Evolutionary conservation across 495 filamentous ascomycete genomes (phyloP).

Genomic region (Penicillium angulare): DNA sequence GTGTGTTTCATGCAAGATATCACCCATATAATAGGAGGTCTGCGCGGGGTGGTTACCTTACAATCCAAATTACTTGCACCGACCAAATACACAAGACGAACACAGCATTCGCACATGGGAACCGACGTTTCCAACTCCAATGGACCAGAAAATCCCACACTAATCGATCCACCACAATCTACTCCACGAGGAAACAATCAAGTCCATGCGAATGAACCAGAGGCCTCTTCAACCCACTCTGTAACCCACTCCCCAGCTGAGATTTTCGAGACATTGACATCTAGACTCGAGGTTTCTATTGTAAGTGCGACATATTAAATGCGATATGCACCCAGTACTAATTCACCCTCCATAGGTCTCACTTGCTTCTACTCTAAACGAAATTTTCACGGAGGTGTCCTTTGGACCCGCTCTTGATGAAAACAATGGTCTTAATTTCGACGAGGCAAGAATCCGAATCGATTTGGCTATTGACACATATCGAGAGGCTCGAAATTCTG

Average conservation of each 20-base stretch:
- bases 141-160: too few relatives aligned
- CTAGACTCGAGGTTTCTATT: too few relatives aligned
- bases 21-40: conserved; percentile 84
- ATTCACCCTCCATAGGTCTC: conserved; percentile 59
- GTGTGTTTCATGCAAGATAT: conserved; percentile 84
- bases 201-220: too few relatives aligned
- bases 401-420: conserved; percentile 66
- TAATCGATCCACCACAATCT: too few relatives aligned
- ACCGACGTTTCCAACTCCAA: conserved; percentile 8
- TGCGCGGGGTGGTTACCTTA: conserved; percentile 83
- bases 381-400: conserved; percentile 84
- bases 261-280: too few relatives aligned
- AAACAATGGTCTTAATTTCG: conserved; percentile 74
- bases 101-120: conserved; percentile 18
- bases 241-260: too few relatives aligned
- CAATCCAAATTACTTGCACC: conserved; percentile 85
- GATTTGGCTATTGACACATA: conserved; percentile 77
- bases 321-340: conserved; percentile 7
- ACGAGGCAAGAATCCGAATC: too few relatives aligned
- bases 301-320: conserved; percentile 34
- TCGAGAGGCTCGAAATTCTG: conserved; percentile 66
- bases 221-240: too few relatives aligned
- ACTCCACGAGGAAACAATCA: too few relatives aligned
- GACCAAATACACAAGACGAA: too few relatives aligned
- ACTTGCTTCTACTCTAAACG: conserved; percentile 81